Evolutionary conservation across 164 flowering plant genomes (phyloP).

Genomic region (Brasenia schreberi): DNA sequence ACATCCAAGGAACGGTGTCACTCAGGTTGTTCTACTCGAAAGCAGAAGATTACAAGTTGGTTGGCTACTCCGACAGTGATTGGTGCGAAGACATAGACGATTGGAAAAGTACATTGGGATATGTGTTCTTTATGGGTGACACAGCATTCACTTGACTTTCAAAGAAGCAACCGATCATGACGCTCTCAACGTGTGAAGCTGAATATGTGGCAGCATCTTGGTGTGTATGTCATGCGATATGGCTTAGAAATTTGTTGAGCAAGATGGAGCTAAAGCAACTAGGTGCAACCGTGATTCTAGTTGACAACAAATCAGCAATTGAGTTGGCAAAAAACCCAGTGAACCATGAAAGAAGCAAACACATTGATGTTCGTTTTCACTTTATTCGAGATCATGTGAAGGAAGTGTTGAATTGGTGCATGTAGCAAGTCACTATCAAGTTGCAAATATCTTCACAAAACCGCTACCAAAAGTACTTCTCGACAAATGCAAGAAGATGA

Average conservation of each 20-base stretch:
- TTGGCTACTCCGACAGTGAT: constrained; percentile 8
- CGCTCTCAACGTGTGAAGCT: too few relatives aligned
- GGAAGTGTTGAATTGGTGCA: neutral
- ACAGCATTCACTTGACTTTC: constrained; percentile 13
- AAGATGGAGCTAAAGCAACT: too few relatives aligned
- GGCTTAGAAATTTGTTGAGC: neutral
- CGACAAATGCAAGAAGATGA: too few relatives aligned
- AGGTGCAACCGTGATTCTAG: neutral
- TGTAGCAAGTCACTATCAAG: neutral
- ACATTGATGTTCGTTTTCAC: neutral
- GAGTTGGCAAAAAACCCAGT: neutral
- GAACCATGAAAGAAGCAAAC: neutral
- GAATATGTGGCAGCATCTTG: constrained; percentile 11
- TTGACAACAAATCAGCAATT: neutral
- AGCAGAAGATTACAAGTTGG: constrained; percentile 5
- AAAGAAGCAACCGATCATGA: constrained; percentile 12
- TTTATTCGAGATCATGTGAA: neutral
- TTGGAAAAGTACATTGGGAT: constrained; percentile 17
- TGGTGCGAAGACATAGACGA: constrained; percentile 15
- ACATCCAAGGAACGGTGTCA: constrained; percentile 4
- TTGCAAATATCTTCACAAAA: neutral
- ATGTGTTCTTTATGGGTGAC: constrained; percentile 10
- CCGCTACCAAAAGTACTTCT: neutral
- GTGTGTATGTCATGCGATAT: constrained; percentile 8
- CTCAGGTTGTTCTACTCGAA: constrained; percentile 7